Evolutionary conservation across 1,284 basidiomycete species (phyloP), one percentile per base, ranked within the genome.

Genomic region (Sphaerobolus stellatus): DNA sequence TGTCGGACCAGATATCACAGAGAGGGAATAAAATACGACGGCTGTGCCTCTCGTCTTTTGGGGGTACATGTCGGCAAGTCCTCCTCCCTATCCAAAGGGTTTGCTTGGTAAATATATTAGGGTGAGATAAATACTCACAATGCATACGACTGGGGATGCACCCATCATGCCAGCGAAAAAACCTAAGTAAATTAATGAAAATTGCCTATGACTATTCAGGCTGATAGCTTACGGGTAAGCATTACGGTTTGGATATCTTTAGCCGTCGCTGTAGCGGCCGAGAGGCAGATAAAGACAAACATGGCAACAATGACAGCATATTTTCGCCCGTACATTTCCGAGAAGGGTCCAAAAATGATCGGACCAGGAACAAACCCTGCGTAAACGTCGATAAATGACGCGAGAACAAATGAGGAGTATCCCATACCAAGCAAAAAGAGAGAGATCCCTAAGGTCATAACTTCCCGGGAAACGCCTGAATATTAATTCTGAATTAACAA

Each of bases 11-110:
- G 59, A 59, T 4, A 65, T 59, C 14, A 67, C 65, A 36, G 66
- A 64, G 6, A 71, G 58, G 2, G 71, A 69, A 56, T 75, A 73
- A 22, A 70, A 57, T 6, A 70, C 69, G 5, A 71, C 64, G 2
- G 68, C 67, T 9, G 64, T 62, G 0, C 69, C 71, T 13, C 69
- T 53, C 51, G 71, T 62, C 8, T 68, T 62, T 7, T 68, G 65
- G 13, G 63, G 58, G 60, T 66, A 76, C 41, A 77, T 57, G 57
- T 77, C 75, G 2, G 68, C 65, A 6, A 77, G 58, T 1, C 68
- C 67, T 4, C 74, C 75, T 14, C 71, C 73, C 40, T 16, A n/a
- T 2, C 8, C 20, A 22, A 41, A 7, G 9, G 25, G 11, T 9
- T 16, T 9, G 2, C 9, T 41, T 2, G 25, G 40, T 22, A 13